Percentiles rank a stretch among this genome's conserved stretches.
phyloP scores from a whole-genome alignment of 164 flowering plant species.

The Malania oleifera region DNA sequence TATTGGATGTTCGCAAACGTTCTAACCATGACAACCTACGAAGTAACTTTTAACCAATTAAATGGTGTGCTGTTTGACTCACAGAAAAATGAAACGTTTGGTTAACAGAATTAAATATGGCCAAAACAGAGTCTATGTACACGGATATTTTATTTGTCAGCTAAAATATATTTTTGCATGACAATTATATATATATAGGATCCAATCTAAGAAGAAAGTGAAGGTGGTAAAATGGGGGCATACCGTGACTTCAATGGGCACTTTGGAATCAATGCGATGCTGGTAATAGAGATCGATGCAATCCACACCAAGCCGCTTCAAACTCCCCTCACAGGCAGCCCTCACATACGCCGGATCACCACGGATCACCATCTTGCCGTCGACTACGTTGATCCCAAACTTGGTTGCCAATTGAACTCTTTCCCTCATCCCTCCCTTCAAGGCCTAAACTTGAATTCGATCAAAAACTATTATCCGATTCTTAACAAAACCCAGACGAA shows the following conservation, averaged over 20 bases:
- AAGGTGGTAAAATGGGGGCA: background rate
- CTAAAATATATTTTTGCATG: background rate
- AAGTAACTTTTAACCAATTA: too few species aligned
- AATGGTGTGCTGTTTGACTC: too few species aligned
- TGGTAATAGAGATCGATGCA: constrained; percentile 6
- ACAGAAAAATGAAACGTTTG: too few species aligned
- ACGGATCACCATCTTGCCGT: background rate
- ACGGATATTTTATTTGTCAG: background rate
- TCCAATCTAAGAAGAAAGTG: background rate
- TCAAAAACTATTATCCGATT: background rate
- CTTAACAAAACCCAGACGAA: background rate
- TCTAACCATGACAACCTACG: too few species aligned
- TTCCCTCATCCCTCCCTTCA: background rate
- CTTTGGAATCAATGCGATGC: background rate
- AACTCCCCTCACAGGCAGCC: background rate
- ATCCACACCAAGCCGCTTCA: constrained; percentile 1
- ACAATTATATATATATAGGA: too few species aligned
- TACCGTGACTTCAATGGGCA: constrained; percentile 5
- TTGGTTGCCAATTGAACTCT: background rate
- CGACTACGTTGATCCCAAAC: background rate
- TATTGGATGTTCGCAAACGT: too few species aligned
- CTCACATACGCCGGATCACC: constrained; percentile 1
- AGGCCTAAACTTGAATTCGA: background rate
- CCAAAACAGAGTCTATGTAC: too few species aligned
- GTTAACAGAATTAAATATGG: too few species aligned